A percentile compares a stretch with the other conserved stretches of the same genome.
phyloP scores from a whole-genome alignment of 139 green algal species.

The Auxenochlorella protothecoides region DNA sequence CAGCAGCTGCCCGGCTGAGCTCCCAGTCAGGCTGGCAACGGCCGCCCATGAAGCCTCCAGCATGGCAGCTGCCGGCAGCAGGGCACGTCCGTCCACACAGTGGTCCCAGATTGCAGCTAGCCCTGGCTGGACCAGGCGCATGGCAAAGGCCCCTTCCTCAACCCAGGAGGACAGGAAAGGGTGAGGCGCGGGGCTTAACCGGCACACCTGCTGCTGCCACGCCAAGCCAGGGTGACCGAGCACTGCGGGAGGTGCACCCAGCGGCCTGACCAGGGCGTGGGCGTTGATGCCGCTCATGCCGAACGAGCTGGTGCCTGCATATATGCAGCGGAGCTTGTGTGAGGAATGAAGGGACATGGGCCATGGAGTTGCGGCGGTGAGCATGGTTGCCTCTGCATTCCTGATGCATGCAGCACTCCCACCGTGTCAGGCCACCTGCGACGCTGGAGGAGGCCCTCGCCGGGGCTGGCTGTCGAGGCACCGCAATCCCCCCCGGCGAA shows the following conservation, averaged over 20 bases:
- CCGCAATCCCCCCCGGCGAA: too few relatives aligned
- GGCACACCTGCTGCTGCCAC: slow-evolving; percentile 7
- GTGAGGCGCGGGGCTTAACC: too few relatives aligned
- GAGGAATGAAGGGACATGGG: too few relatives aligned
- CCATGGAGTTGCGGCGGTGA: too few relatives aligned
- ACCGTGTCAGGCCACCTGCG: too few relatives aligned
- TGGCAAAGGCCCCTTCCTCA: background rate
- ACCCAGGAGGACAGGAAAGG: too few relatives aligned
- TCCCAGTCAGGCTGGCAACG: background rate
- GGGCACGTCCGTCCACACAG: slow-evolving; percentile 35
- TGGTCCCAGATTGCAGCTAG: slow-evolving; percentile 65
- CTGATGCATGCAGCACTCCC: too few relatives aligned
- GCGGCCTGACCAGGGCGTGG: slow-evolving; percentile 15
- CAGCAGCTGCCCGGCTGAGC: background rate
- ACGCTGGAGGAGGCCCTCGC: too few relatives aligned
- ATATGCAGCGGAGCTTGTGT: too few relatives aligned
- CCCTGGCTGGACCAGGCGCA: slow-evolving; percentile 19
- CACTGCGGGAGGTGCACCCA: too few relatives aligned
- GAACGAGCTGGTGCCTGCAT: slow-evolving; percentile 9
- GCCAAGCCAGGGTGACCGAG: slow-evolving; percentile 3
- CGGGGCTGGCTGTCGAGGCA: too few relatives aligned
- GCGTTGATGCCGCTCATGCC: slow-evolving; percentile 34
- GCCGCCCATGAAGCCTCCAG: slow-evolving; percentile 16
- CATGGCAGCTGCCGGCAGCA: slow-evolving; percentile 33
- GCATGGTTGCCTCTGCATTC: too few relatives aligned